Conservation (phyloP, 768 basidiomycete species). For the Boletus sp. region DNA sequence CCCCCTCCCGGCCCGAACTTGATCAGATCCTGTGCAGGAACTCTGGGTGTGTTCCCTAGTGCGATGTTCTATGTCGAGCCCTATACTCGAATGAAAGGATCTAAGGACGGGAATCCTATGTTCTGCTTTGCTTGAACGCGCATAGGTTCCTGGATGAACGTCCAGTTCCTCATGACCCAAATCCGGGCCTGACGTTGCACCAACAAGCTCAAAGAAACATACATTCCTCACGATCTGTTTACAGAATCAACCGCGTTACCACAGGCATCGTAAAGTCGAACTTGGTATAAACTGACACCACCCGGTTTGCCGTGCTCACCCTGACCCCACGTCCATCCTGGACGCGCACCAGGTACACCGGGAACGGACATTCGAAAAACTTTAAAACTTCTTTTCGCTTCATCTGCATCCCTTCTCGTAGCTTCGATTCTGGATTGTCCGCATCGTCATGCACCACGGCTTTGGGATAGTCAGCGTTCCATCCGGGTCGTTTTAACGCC, state of each 20-base stretch:
- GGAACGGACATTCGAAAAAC: constrained; percentile 16
- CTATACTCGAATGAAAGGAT: constrained; percentile 1
- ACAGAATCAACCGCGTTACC: constrained; percentile 15
- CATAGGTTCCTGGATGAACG: background rate
- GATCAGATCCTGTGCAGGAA: too few species aligned
- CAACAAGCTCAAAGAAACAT: background rate
- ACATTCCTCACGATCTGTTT: background rate
- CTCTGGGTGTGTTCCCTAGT: too few species aligned
- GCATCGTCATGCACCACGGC: background rate
- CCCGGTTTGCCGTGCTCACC: constrained; percentile 13
- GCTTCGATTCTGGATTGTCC: constrained; percentile 1
- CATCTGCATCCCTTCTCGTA: constrained; percentile 9
- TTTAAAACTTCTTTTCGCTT: constrained; percentile 17
- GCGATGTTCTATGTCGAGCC: background rate
- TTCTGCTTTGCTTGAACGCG: constrained; percentile 1
- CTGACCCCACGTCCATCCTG: constrained; percentile 14
- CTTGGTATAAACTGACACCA: constrained; percentile 6
- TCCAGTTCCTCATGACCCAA: background rate
- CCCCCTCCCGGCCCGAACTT: too few species aligned
- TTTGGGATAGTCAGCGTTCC: background rate
- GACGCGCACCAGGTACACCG: constrained; percentile 17
- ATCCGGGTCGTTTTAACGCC: background rate
- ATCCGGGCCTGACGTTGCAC: background rate
- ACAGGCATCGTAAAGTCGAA: constrained; percentile 20
- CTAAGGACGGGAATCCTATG: background rate